phyloP scores from a whole-genome alignment of 148 eudicot species.

The Polygonum maritimum region DNA sequence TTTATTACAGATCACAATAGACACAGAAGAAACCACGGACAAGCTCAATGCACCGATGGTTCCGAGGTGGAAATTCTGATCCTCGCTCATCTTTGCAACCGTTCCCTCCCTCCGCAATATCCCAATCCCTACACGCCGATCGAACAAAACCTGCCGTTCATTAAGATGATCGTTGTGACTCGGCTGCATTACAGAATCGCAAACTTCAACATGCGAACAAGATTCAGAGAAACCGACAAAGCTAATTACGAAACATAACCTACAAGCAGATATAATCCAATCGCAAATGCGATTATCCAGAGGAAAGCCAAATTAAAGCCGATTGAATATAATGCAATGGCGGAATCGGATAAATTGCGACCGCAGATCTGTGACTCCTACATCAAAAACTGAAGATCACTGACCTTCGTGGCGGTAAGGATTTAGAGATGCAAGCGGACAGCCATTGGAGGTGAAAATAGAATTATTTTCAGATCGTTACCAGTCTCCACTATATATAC shows the following conservation, averaged over 20 bases:
- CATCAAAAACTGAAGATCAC: not conserved
- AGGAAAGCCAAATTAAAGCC: not conserved
- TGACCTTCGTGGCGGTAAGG: not conserved
- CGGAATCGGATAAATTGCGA: not conserved
- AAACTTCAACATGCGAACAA: not conserved
- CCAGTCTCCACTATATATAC: not conserved
- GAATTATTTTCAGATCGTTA: not conserved
- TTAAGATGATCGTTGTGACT: not conserved
- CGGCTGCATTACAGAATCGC: not conserved
- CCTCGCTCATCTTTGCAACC: conserved; percentile 21
- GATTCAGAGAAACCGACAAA: not conserved
- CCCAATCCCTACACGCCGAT: conserved; percentile 1
- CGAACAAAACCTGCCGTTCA: not conserved
- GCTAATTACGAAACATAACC: not conserved
- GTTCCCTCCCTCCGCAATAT: not conserved
- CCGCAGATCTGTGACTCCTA: not conserved
- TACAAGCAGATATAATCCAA: not conserved
- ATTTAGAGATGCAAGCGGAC: not conserved
- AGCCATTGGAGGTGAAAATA: not conserved
- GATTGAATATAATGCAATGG: not conserved
- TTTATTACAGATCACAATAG: conserved; percentile 31
- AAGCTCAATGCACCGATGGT: conserved; percentile 31
- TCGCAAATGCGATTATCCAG: not conserved
- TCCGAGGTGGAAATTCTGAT: conserved; percentile 27
- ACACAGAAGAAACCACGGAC: conserved; percentile 30